Percentiles rank a stretch among this genome's conserved stretches.
phyloP scores from a whole-genome alignment of 345 rosid species.

The Lenwebbia sp. region DNA sequence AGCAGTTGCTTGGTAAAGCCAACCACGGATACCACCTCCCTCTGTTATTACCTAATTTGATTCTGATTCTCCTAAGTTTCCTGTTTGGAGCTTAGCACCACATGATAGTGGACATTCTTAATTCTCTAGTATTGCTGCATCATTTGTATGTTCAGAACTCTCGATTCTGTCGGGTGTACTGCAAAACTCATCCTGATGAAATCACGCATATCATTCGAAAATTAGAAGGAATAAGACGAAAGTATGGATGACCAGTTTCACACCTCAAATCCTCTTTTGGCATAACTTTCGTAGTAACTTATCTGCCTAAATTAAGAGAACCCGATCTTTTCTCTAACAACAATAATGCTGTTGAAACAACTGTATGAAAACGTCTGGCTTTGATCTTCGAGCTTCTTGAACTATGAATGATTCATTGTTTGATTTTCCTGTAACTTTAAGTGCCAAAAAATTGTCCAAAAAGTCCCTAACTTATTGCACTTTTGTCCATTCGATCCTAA shows the following conservation, averaged over 20 bases:
- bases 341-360: background rate
- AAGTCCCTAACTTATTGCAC: too few relatives aligned
- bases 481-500: too few relatives aligned
- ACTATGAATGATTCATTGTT: background rate
- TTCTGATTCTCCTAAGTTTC: background rate
- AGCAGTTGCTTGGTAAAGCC: background rate
- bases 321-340: background rate
- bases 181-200: background rate
- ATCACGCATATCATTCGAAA: background rate
- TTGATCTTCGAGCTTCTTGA: background rate
- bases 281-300: background rate
- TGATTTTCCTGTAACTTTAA: background rate
- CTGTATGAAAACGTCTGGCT: background rate
- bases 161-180: background rate
- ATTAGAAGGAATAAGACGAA: background rate
- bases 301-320: background rate
- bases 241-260: background rate
- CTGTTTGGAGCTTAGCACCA: background rate
- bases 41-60: background rate
- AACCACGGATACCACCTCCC: background rate
- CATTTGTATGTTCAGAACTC: background rate
- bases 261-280: background rate
- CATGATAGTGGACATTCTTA: background rate
- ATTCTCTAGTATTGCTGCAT: background rate
- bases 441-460: background rate